phyloP scores from a whole-genome alignment of 805 yeast species.

The Monosporozyma aquatica region DNA sequence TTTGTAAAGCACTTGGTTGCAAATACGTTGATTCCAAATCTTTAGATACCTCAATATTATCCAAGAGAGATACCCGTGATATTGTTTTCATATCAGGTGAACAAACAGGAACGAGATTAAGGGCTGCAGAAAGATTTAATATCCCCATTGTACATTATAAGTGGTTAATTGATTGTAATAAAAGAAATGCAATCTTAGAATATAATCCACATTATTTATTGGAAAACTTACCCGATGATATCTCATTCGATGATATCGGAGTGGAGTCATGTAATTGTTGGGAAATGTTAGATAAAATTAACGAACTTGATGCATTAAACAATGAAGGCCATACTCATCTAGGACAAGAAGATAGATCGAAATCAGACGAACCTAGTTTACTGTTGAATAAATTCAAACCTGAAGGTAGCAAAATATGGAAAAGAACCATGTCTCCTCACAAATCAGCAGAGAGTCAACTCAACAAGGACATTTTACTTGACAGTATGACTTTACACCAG shows the following conservation, averaged over 20 bases:
- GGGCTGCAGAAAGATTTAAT: constrained; percentile 33
- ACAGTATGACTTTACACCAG: too few species aligned
- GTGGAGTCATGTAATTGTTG: constrained; percentile 26
- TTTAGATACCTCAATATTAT: background rate
- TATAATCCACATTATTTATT: constrained; percentile 30
- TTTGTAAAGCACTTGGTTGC: constrained; percentile 9
- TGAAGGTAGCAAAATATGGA: constrained; percentile 25
- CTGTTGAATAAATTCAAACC: constrained; percentile 21
- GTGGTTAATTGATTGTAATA: constrained; percentile 37
- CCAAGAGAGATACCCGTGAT: background rate
- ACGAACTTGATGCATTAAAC: background rate
- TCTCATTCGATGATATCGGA: constrained; percentile 25
- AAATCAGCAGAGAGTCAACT: too few species aligned
- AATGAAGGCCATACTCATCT: too few species aligned
- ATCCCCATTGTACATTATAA: constrained; percentile 35
- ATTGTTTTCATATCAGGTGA: constrained; percentile 25
- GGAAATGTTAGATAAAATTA: constrained; percentile 5
- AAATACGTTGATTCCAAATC: background rate
- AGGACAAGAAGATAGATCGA: background rate
- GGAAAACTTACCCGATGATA: constrained; percentile 6
- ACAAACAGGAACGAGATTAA: constrained; percentile 21
- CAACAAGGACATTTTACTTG: too few species aligned
- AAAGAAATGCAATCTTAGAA: constrained; percentile 34
- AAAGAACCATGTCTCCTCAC: constrained; percentile 21
- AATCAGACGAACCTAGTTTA: background rate